Evolutionary conservation across 768 basidiomycete genomes (phyloP), one percentile per base, ranked within the genome.

Genomic region (Leucocoprinus sp.): DNA sequence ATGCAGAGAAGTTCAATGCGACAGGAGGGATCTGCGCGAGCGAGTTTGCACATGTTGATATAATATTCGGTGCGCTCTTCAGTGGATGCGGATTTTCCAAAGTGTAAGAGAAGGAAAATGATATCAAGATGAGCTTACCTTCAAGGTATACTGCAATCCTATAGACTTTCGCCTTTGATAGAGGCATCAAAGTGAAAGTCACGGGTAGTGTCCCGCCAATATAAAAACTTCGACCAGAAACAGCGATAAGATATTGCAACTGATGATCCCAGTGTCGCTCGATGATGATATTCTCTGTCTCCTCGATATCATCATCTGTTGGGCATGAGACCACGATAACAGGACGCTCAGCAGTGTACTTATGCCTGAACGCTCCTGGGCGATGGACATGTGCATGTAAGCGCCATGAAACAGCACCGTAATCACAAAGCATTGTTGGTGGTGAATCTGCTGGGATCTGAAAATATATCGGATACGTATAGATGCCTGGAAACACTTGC

Each of bases 391-490:
- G 74, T 2, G 91, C 93, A 57, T 80, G 85, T 17, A 97, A 73
- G 34, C 70, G 68, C 81, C 96, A 99, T 1, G 60, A 59, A 9
- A 96, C 80, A 2, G 78, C 74, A 7, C 93, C 95, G 53, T 77
- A 84, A 29, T 82, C 76, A 50, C 82, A 82, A 34, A 71, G 69
- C 51, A 93, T 68, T 0, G 82, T 80, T 2, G 95, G 89, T 2
- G 93, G 91, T 2, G 84, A 72, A 48, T 77, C 73, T 4, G 78
- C 70, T 0, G 95, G 90, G 45, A 99, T 81, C 14, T 81, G 71
- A 60, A 97, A 93, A 11, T 87, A 87, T 56, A 99, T 86, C 2
- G 95, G 95, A 63, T 91, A 98, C 14, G 84, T 90, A 60, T 98
- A 97, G 4, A 80, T 85, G 15, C 93, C 93, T 88, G 24, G 49